These are phyloP conservation scores for Xylaria sp. DNA, from an alignment of 2,329 filamentous ascomycete species.

Conservation along the genomic window DNA sequence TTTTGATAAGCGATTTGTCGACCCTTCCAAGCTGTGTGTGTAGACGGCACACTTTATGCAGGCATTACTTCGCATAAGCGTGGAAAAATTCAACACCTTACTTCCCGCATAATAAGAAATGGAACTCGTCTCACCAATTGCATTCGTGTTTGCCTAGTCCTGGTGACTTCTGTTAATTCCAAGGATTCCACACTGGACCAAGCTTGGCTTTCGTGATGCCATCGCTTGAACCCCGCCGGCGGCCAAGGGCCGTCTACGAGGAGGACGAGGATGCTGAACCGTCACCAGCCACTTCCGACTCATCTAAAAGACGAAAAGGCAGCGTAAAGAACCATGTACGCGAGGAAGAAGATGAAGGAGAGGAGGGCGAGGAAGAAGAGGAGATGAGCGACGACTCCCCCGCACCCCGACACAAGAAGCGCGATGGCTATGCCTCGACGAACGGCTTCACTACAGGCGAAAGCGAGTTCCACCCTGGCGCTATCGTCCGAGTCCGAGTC, in stretches of 20 bases:
- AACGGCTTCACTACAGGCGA: slow-evolving; percentile 12
- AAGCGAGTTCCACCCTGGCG: slow-evolving; percentile 72
- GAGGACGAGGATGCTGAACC: slow-evolving; percentile 50
- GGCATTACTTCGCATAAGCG: not conserved
- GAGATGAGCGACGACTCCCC: slow-evolving; percentile 31
- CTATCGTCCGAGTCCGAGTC: slow-evolving; percentile 87
- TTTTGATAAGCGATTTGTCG: not conserved
- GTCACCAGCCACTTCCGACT: slow-evolving; percentile 42
- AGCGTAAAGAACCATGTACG: slow-evolving; percentile 11
- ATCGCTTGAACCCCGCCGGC: slow-evolving; percentile 51
- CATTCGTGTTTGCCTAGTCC: not conserved
- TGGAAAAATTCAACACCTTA: not conserved
- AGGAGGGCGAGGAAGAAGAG: slow-evolving; percentile 14
- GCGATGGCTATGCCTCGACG: slow-evolving; percentile 34
- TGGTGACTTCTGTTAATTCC: not conserved
- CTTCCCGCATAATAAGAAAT: slow-evolving; percentile 1
- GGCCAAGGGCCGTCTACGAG: slow-evolving; percentile 56
- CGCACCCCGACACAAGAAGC: slow-evolving; percentile 4
- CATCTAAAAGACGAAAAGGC: slow-evolving; percentile 42
- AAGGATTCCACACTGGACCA: not conserved
- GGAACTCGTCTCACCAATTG: not conserved
- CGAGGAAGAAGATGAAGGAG: slow-evolving; percentile 29
- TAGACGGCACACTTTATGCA: not conserved
- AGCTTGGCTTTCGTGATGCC: slow-evolving; percentile 41
- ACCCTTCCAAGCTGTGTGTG: not conserved